Percentiles rank a stretch among this genome's conserved stretches.
Evolutionary conservation across 2,329 filamentous ascomycete species (phyloP).

Genomic region (Cadophora sp.): DNA sequence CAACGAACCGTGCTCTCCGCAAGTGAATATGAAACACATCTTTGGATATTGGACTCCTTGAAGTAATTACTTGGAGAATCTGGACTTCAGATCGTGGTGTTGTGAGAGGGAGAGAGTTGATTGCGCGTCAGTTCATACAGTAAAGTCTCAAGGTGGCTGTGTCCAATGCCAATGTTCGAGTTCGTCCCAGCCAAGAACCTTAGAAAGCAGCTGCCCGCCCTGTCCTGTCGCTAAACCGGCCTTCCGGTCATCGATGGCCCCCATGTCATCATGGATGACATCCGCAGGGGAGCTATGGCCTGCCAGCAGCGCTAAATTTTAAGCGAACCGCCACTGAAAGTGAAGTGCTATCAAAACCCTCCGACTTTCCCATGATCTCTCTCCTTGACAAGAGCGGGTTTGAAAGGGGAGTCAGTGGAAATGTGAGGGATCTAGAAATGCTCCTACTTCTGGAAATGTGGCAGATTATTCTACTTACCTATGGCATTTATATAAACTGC

Average conservation of each 20-base stretch:
- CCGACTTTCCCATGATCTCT: constrained; percentile 16
- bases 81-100: constrained; percentile 11
- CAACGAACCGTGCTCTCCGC: constrained; percentile 45
- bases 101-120: constrained; percentile 4
- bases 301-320: constrained; percentile 7
- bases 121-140: constrained; percentile 28
- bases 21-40: constrained; percentile 46
- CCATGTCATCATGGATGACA: too few relatives aligned
- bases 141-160: constrained; percentile 21
- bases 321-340: constrained; percentile 13
- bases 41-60: constrained; percentile 15
- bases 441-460: too few relatives aligned
- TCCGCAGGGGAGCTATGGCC: not conserved
- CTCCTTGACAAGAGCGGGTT: not conserved
- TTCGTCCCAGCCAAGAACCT: constrained; percentile 8
- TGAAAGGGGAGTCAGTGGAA: too few relatives aligned
- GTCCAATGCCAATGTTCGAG: constrained; percentile 17
- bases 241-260: not conserved
- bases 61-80: constrained; percentile 7
- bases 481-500: too few relatives aligned
- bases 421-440: too few relatives aligned
- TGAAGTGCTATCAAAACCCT: not conserved
- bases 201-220: not conserved
- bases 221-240: constrained; percentile 3
- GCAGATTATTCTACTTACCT: too few relatives aligned